Base-by-base conservation (phyloP, 2,329 filamentous ascomycete genomes). In the Xylariaceae sp. region DNA sequence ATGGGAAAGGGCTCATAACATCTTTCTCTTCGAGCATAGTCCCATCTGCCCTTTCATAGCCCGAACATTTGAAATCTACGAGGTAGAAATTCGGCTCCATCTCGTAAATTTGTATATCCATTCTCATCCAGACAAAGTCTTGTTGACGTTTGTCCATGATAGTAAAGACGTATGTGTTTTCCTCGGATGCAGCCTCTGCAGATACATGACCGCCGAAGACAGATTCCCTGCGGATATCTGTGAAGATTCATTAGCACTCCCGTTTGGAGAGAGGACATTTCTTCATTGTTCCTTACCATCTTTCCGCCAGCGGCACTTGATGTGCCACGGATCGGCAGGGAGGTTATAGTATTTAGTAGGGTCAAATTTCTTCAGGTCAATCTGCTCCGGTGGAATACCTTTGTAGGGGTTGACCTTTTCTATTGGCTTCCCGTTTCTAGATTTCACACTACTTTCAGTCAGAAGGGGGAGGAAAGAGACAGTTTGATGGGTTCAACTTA, bases 51-150 rank as follows among this genome's bases (percentile, higher is more conserved):
- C 78, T 88, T 70, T 98, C 93, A 68, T 98, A 98, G 17, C 93
- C 93, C 12, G 93, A 91, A 65, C 92, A 97, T 65, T 96, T 97
- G 75, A 98, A 98, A 66, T 98, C 93, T 39, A 98, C 93, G 52
- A 98, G 84, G 67, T 92, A 97, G 55, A 93, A 92, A 44, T 88
- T 86, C 47, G 83, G 82, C 65, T 97, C 92, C 73, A 97, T 90
- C 62, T 90, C 86, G 67, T 96, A 96, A 41, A 96, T 84, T 65
- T 96, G 93, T 53, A 98, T 96, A 55, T 95, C 91, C 64, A 98
- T 82, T 63, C 95, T 93, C 60, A 97, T 86, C 63, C 87, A 92
- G n/a, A 94, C 83, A 44, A 86, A 86, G 53, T 89, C 81, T 42
- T 80, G 73, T 37, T 72, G 65, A 11, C 71, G 66, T 27, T 67